Conservation (phyloP, 2,329 filamentous ascomycete genomes). For the Thelonectria blattea region DNA sequence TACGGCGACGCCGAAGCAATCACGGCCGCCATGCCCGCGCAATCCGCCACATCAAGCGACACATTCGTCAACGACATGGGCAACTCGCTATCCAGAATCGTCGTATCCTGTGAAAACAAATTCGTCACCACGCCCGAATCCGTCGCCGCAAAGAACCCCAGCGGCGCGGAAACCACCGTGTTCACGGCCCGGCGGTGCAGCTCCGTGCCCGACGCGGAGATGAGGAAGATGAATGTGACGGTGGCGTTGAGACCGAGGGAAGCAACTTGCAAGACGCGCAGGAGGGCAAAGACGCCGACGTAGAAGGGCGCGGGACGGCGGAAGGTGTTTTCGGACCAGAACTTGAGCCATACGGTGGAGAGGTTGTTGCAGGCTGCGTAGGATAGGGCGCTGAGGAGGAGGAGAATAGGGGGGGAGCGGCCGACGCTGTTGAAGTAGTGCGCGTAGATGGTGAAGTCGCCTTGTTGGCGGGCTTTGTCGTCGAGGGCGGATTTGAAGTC, state of each 20-base stretch:
- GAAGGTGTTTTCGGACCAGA: constrained; percentile 46
- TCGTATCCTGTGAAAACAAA: constrained; percentile 54
- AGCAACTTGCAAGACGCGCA: constrained; percentile 25
- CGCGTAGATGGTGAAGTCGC: constrained; percentile 43
- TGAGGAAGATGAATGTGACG: constrained; percentile 33
- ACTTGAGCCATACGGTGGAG: constrained; percentile 49
- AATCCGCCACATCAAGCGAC: constrained; percentile 29
- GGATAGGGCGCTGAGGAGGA: constrained; percentile 29
- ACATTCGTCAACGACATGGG: constrained; percentile 44
- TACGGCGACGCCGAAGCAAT: constrained; percentile 52
- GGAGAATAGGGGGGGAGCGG: constrained; percentile 19
- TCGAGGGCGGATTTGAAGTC: constrained; percentile 14
- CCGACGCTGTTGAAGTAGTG: constrained; percentile 44
- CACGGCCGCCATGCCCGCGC: constrained; percentile 53
- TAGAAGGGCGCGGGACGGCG: constrained; percentile 36
- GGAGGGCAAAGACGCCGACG: constrained; percentile 41
- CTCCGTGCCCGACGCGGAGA: constrained; percentile 39
- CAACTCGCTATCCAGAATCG: constrained; percentile 48
- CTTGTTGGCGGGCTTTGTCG: constrained; percentile 38
- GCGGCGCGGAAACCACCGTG: constrained; percentile 46
- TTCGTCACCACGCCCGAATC: constrained; percentile 51
- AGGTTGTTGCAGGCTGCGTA: constrained; percentile 39
- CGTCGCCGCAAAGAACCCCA: constrained; percentile 50
- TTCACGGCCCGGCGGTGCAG: constrained; percentile 44
- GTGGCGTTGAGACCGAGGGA: constrained; percentile 28